Percentiles rank a stretch among this genome's conserved stretches.
Conservation (phyloP, 345 rosid species). For the Dimocarpus longan region DNA sequence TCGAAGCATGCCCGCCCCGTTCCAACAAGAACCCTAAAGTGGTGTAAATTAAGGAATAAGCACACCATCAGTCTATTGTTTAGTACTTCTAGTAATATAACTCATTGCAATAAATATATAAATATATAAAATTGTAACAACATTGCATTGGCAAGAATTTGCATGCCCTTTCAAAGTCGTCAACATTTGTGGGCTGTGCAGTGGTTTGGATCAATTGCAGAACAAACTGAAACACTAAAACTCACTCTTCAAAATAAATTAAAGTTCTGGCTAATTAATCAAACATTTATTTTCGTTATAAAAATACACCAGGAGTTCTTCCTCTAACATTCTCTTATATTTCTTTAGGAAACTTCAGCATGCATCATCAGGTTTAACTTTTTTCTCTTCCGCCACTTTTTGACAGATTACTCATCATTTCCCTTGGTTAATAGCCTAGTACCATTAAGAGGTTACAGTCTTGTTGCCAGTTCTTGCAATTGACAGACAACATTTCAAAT, state of each 20-base stretch:
- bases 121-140: background rate
- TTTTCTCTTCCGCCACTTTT: background rate
- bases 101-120: background rate
- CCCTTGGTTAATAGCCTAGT: background rate
- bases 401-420: background rate
- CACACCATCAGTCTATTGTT: background rate
- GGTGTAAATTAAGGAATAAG: background rate
- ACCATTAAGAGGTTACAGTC: background rate
- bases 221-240: background rate
- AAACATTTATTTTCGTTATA: background rate
- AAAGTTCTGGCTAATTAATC: background rate
- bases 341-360: background rate
- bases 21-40: slow-evolving; percentile 89
- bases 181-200: background rate
- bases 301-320: slow-evolving; percentile 1
- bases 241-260: background rate
- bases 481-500: background rate
- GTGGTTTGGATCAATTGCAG: background rate
- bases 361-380: background rate
- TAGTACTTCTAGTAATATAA: background rate
- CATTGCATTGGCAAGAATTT: background rate
- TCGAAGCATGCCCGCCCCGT: slow-evolving; percentile 98
- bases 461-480: background rate
- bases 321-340: background rate
- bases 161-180: background rate